Base-by-base conservation (phyloP, 139 green algal genomes). In the Haematococcus lacustris region DNA sequence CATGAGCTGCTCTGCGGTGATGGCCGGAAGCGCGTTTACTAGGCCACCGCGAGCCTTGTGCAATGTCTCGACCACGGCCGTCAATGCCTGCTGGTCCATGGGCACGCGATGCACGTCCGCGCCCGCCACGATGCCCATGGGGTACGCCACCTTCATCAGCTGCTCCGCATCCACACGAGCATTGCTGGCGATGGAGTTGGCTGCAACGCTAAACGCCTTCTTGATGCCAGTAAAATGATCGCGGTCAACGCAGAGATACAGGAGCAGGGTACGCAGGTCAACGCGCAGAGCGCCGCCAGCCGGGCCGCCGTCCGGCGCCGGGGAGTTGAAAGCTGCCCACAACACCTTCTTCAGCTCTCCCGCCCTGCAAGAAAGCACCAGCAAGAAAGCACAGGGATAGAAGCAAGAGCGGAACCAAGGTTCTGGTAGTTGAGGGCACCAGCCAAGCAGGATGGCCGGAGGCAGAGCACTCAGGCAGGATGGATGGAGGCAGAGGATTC, bases 231-330 rank as follows among this genome's bases (percentile, higher is more conserved):
- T 34, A 39, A 80, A 82, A 40, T 81, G 68, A 65, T 89, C 84
- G 1, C 76, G 74, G 75, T 87, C 82, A 7, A 75, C 64, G 73
- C 84, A 87, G 1, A 87, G 65, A 68, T 87, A 83, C 68, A 87
- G 77, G 63, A 89, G 76, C 63, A 78, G 66, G 21, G 77, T 41
- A 26, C 71, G 69, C 68, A 73, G 70, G 73, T 73, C 70, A 3
- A 84, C 63, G 41, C 51, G 64, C 5, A 37, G 51, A 30, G 28
- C 59, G 38, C 76, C 61, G 63, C 47, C 65, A 3, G 66, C 7
- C 4, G 57, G 25, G 26, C 60, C 23, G 37, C 60, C 37, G 39
- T 64, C 6, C 3, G n/a, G 43, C 23, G 26, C 4, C 30, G 50
- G 13, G 38, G 9, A 41, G 23, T 28, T 53, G 66, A 88, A 88